Base-by-base conservation (phyloP, 176 grass and related monocot species). In the Aegilops sharonensis region DNA sequence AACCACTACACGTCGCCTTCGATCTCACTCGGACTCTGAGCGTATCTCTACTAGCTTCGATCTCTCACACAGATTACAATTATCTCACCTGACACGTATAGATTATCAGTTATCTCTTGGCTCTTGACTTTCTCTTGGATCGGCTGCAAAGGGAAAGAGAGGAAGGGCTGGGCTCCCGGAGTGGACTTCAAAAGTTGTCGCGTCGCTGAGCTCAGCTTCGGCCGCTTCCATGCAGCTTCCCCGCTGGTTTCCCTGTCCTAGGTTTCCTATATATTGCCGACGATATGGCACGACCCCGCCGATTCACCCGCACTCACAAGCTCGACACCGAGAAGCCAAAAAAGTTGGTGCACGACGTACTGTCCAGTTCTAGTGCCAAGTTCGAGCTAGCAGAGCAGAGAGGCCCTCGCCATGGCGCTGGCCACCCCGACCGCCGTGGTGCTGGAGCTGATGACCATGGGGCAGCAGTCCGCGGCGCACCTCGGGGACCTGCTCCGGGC, bases 401-500 rank as follows among this genome's bases (percentile, higher is more conserved):
- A 3, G 78, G 37, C 31, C 56, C 72, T 29, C 23, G 35, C 9
- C 2, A 91, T 91, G 89, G 65, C 81, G 70, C 70, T 81, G 62
- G 52, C 42, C 48, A 85, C 29, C 81, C 77, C 70, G 39, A 57
- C 82, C 0, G 70, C 85, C 50, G 85, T 88, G 82, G 82, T 85
- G 4, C 52, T 85, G 63, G 89, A 91, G 86, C 81, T 91, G 39
- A 88, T 91, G 89, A 78, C 81, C 12, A 84, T 81, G 89, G 89
- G 82, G 12, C 77, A 81, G 77, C 68, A 88, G 63, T 85, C 85
- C 12, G 85, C 89, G n/a, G 52, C 31, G 81, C 76, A 85, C 82
- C 85, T 91, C 70, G 20, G 17, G 10, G 85, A 87, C 9, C 86
- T 91, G 18, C 54, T 91, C 85, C 42, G 54, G 17, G 11, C 75